Conservation (phyloP, 257 asterid genomes). For the Capsicum pubescens region DNA sequence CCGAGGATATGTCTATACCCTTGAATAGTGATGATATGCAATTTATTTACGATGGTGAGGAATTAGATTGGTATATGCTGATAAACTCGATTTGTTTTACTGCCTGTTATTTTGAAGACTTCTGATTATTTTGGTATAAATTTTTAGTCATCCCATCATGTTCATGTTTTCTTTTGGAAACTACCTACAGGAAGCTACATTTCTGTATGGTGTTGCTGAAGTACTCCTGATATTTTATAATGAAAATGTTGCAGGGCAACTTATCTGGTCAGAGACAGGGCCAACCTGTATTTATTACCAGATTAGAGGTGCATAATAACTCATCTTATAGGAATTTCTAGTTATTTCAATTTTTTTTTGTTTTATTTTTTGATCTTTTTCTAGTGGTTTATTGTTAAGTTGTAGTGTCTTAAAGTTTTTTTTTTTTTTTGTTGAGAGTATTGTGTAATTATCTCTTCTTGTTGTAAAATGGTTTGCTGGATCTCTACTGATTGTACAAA, state of each 20-base stretch:
- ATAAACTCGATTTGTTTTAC: not conserved
- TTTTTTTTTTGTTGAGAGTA: not conserved
- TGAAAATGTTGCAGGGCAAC: slow-evolving; percentile 65
- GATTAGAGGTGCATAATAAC: slow-evolving; percentile 65
- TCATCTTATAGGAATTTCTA: not conserved
- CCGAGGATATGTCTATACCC: not conserved
- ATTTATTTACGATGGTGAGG: not conserved
- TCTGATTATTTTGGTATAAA: not conserved
- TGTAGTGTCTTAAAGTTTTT: not conserved
- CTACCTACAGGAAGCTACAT: slow-evolving; percentile 7
- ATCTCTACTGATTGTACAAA: slow-evolving; percentile 7
- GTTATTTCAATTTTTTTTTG: not conserved
- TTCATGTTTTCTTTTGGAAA: not conserved
- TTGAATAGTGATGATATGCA: slow-evolving; percentile 15
- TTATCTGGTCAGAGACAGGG: slow-evolving; percentile 99
- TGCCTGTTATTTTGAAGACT: slow-evolving; percentile 1
- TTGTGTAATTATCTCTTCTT: slow-evolving; percentile 10
- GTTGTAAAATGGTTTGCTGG: slow-evolving; percentile 13
- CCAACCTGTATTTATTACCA: slow-evolving; percentile 93
- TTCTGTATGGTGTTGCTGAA: not conserved
- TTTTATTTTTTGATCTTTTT: not conserved
- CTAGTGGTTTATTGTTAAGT: slow-evolving; percentile 19
- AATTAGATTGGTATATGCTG: not conserved
- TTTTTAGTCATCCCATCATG: not conserved
- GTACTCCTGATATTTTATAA: slow-evolving; percentile 9